Base-by-base conservation (phyloP, 257 asterid genomes). In the Ilex aquifolium region DNA sequence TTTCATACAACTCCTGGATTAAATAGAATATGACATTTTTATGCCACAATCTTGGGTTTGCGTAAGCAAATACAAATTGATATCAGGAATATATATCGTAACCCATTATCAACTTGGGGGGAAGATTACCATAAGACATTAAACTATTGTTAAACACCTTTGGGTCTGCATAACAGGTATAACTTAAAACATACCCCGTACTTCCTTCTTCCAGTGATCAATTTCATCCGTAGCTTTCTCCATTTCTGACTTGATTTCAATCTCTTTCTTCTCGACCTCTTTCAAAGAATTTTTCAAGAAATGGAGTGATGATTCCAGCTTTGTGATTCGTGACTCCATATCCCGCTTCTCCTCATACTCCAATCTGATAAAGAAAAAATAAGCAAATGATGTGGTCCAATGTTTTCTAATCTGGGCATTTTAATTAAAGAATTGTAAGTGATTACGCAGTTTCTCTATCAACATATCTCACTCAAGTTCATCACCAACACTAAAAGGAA, bases 311-410 rank as follows among this genome's bases (percentile, higher is more conserved):
- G 96, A 62, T 72, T 86, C 92, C 77, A 93, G 80, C 79, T 93
- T 90, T 75, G 85, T 63, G 63, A 93, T 93, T 63, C 95, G 85
- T 62, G 95, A 81, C 64, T 87, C 96, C 65, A 74, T 76, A n/a
- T 86, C 97, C 63, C 92, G 88, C 80, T 85, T 90, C 74, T 80
- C 88, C 80, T 93, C 99, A 64, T 90, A 93, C 76, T 93, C 97
- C 87, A 90, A 77, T 87, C 99, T 93, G 67, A 36, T 7, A 36
- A 7, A 68, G n/a, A 59, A 31, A 62, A 58, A 65, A 27, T 73
- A 62, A 58, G 57, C 31, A 57, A 57, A 46, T 62, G 44, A 58
- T 64, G 51, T 65, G 51, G 59, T 65, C 63, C 32, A 61, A 13
- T 5, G 60, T 30, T 46, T 44, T 12, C 31, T 55, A 32, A 61